A percentile compares a stretch with the other conserved stretches of the same genome.
Evolutionary conservation across 2,329 filamentous ascomycete genomes (phyloP).

Genomic region (Diaporthe helianthi): DNA sequence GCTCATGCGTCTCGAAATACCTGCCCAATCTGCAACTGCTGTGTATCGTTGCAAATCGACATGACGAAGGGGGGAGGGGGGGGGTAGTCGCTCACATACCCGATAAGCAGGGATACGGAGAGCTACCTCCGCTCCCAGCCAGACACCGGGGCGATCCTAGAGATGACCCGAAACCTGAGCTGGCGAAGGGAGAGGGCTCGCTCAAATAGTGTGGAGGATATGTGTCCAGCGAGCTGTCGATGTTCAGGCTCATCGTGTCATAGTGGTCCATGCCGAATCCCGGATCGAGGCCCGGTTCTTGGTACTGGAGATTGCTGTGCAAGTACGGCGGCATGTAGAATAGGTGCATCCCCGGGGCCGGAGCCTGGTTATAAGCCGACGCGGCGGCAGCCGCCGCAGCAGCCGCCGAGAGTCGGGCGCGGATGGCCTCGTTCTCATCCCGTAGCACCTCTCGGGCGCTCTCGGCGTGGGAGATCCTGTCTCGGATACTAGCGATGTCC

Average conservation of each 20-base stretch:
- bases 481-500: conserved; percentile 55
- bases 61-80: conserved; percentile 57
- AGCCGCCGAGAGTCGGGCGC: conserved; percentile 42
- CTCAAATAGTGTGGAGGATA: conserved; percentile 50
- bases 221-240: conserved; percentile 50
- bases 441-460: conserved; percentile 47
- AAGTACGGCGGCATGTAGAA: conserved; percentile 39
- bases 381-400: conserved; percentile 38
- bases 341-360: neutral
- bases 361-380: neutral
- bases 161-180: conserved; percentile 36
- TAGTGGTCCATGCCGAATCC: conserved; percentile 44
- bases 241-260: neutral
- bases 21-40: no score
- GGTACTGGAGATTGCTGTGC: conserved; percentile 45
- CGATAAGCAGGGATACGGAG: conserved; percentile 33
- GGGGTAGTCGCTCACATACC: conserved; percentile 50
- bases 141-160: conserved; percentile 25
- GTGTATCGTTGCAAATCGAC: neutral
- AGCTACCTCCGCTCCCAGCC: conserved; percentile 14
- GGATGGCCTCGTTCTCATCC: conserved; percentile 54
- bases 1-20: neutral
- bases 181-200: conserved; percentile 36
- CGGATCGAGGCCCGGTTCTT: conserved; percentile 45
- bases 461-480: conserved; percentile 53